Base-by-base conservation (phyloP, 164 flowering plant genomes). In the Chimonanthus praecox region DNA sequence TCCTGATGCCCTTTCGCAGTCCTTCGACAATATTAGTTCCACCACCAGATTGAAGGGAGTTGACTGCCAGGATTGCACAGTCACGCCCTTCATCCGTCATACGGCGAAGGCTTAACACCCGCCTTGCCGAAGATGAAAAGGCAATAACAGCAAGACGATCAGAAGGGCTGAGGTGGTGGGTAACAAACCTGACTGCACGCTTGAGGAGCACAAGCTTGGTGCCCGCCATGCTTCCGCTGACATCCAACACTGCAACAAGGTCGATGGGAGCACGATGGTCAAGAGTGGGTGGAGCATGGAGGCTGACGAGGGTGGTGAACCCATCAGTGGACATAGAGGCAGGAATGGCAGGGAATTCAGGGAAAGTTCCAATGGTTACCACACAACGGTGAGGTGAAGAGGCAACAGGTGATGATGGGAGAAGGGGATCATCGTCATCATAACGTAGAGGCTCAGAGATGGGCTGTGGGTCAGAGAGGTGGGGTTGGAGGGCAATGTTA, bases 181-280 rank as follows among this genome's bases (percentile, higher is more conserved):
- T 77, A 43, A 84, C 76, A 33, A 86, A 80, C 51, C 73, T 9
- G 18, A 83, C 72, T 3, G 87, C 87, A 20, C 73, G 79, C 70
- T 86, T 86, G 3, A 84, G 80, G 47, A 86, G 80, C 5, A 68
- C 6, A 18, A 84, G 77, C 82, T 83, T 86, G 4, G 80, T 21
- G 18, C 82, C 82, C 2, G 67, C 50, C 89, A 86, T 86, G 83
- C 86, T 84, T 11, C 82, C 86, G 70, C 89, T 83, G 1, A 85
- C 77, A 69, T n/a, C 89, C 6, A 85, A 84, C 58, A 85, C 88
- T 0, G 81, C 70, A 4, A 83, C 85, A 2, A 85, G 83, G 74
- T 85, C 87, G 33, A 87, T 66, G 0, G 88, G 88, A 3, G 83
- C 81, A 15, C 82, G 84, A 8, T 15, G 33, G 16, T n/a, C 16